Evolutionary conservation across 345 rosid genomes (phyloP).

Genomic region (Nephelium lappaceum): DNA sequence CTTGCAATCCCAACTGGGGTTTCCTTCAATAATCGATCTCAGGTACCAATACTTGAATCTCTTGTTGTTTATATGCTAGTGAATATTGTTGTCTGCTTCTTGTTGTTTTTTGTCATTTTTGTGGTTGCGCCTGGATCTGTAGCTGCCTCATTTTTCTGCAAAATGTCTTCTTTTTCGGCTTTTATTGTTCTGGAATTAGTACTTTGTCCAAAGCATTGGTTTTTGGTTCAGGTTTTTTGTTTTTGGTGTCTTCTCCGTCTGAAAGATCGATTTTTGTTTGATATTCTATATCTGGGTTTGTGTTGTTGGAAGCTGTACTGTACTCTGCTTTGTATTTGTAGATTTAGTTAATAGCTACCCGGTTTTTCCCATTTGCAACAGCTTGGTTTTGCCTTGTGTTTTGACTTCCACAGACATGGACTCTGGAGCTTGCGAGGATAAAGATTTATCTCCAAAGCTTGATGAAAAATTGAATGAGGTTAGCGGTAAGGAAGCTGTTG

Average conservation of each 20-base stretch:
- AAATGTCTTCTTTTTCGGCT: background rate
- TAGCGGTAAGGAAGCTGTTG: conserved; percentile 12
- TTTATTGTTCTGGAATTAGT: background rate
- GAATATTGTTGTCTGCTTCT: background rate
- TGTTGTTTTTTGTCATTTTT: no score
- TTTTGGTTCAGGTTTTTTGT: background rate
- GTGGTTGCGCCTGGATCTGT: conserved; percentile 1
- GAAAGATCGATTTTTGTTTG: background rate
- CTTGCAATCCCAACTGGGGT: background rate
- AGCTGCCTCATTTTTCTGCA: background rate
- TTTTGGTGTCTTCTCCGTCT: background rate
- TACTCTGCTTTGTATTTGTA: background rate
- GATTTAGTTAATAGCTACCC: background rate
- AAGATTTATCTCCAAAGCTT: conserved; percentile 14
- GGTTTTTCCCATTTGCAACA: conserved; percentile 13
- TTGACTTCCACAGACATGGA: conserved; percentile 26
- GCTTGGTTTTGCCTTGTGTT: background rate
- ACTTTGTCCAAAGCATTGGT: background rate
- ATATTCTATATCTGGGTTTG: background rate
- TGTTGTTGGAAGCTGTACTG: background rate
- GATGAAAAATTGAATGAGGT: conserved; percentile 7
- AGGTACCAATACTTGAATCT: conserved; percentile 11
- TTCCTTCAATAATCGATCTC: background rate
- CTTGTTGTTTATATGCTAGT: background rate
- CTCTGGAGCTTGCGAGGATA: conserved; percentile 18